Base-by-base conservation (phyloP, 2,329 filamentous ascomycete species). In the Ophiostoma triangulosporum region DNA sequence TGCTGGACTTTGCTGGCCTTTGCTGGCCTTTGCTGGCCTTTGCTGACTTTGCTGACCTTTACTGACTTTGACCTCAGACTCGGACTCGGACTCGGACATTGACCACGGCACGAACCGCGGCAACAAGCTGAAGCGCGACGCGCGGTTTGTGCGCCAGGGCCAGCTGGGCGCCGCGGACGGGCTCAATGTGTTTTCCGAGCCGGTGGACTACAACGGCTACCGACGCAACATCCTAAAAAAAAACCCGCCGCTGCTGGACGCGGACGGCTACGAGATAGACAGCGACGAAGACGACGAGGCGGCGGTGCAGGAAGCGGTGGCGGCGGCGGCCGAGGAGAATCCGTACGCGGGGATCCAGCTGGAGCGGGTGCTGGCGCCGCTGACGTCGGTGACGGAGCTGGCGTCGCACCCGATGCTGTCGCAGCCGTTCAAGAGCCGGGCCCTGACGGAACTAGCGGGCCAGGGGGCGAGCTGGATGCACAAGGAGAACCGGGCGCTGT, bases 231-330 rank as follows among this genome's bases (percentile, higher is more conserved):
- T 90, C 59, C 81, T 94, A 58, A 80, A 80, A 65, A 79, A 78
- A 59, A 91, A 89, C 60, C 84, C 84, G 5, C 77, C 79, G 11
- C 72, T 86, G 48, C 72, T 86, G 59, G 86, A 91, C 67, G 81
- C 87, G 46, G 86, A 91, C 60, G 86, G 86, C 58, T 88, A 86
- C 64, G 81, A 87, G 58, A 71, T 88, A 53, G 83, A 88, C 40
- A 84, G 80, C 63, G 81, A 83, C 57, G 83, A 88, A 56, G 82
- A 86, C 54, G 57, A 81, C 56, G 78, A 81, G 56, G 78, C 83
- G 40, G 76, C 74, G 54, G 66, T 80, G 22, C 75, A 76, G 58
- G 78, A 83, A 49, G 81, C 81, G 40, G 70, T 78, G 49, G 73
- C 78, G 46, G 69, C 76, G 4, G 80, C 81, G n/a, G 76, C 81